These are phyloP conservation scores for Vitis amurensis DNA, from an alignment of 164 flowering plant genomes.

Conservation along the genomic window DNA sequence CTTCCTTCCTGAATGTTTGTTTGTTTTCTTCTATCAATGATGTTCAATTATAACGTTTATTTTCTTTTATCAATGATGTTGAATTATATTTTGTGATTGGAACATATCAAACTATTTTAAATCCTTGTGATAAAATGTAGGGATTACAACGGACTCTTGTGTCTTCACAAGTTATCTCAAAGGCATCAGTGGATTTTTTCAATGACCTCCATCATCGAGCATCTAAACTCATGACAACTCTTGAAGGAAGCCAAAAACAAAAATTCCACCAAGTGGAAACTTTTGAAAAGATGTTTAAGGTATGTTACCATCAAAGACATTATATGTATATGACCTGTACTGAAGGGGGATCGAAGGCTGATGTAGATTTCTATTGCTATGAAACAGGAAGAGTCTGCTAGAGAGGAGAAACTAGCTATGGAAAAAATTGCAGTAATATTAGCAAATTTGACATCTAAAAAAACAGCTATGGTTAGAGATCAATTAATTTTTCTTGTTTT, in stretches of 20 bases:
- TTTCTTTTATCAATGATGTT: neutral
- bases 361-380: conserved; percentile 7
- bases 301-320: conserved; percentile 13
- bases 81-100: neutral
- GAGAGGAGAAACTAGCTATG: conserved; percentile 68
- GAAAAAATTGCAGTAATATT: conserved; percentile 62
- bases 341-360: neutral
- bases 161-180: conserved; percentile 62
- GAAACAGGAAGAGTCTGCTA: conserved; percentile 71
- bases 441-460: conserved; percentile 50
- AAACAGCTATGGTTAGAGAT: conserved; percentile 47
- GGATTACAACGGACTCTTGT: conserved; percentile 54
- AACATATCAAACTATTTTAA: neutral
- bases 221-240: conserved; percentile 36
- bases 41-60: neutral
- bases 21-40: neutral
- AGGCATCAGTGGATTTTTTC: conserved; percentile 54
- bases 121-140: conserved; percentile 27
- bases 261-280: conserved; percentile 33
- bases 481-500: neutral
- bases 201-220: conserved; percentile 49
- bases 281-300: conserved; percentile 71
- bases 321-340: neutral
- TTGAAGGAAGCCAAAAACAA: conserved; percentile 52
- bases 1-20: neutral